Base-by-base conservation (phyloP, 208 protist species). In the Wallacemonas collosoma region DNA sequence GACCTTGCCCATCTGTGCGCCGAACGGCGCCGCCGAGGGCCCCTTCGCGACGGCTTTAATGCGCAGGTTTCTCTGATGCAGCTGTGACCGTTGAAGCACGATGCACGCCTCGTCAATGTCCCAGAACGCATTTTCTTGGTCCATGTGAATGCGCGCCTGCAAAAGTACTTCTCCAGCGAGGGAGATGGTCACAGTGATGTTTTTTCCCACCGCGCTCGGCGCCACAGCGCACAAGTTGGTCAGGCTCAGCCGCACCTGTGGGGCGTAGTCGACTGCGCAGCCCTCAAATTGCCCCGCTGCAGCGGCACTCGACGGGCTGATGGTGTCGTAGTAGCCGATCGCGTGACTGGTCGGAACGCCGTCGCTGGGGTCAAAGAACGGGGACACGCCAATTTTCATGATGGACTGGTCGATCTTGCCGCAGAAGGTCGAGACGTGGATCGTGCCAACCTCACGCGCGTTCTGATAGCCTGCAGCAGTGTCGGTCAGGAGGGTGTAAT, bases 201-300 rank as follows among this genome's bases (percentile, higher is more conserved):
- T 76, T 77, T 88, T 89, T 12, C 68, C 55, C 7, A 74, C 41
- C 45, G 69, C 77, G 48, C 79, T 81, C 35, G 81, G 70, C 38
- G 79, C 69, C 14, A 91, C 53, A 45, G 71, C 8, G 72, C 82
- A 87, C 39, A 84, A 71, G 76, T 79, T 90, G 43, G 86, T 90
- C 12, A 94, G 68, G 58, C 82, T 80, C 40, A 91, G 51, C 60
- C 87, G 75, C 39, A 91, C 80, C 41, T 79, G 80, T 0, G 83
- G 40, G n/a, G 76, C 36, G 43, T 36, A 57, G 41, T 61, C 71
- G 3, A 69, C 57, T 44, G 45, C 26, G 9, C 43, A 39, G 12
- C 51, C 68, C 14, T n/a, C 50, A 3, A 60, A 9, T 9, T 54
- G 15, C 6, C 51, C 68, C 11, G 17, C 54, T 4, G 54, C 7